Conservation (phyloP, 2,329 filamentous ascomycete genomes). For the Thermomyces lanuginosus region DNA sequence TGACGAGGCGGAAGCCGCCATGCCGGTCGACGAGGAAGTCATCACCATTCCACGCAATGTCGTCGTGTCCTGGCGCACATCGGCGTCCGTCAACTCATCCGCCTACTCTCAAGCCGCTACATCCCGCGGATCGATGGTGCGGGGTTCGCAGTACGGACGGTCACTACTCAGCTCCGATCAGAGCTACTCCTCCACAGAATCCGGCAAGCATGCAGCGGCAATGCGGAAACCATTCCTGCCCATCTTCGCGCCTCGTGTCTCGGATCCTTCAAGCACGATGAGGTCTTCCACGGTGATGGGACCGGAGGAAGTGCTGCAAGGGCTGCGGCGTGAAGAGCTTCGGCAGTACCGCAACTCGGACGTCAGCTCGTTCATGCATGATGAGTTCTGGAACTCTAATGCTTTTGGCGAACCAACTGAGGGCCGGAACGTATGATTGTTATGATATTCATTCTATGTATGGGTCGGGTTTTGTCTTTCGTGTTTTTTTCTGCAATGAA, state of each 20-base stretch:
- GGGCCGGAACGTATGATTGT: no score
- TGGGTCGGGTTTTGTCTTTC: no score
- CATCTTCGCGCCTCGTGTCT: slow-evolving; percentile 17
- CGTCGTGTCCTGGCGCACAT: slow-evolving; percentile 20
- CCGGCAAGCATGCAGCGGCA: slow-evolving; percentile 9
- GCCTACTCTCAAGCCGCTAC: slow-evolving; percentile 7
- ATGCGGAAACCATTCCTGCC: slow-evolving; percentile 12
- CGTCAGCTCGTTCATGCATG: slow-evolving; percentile 19
- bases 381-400: slow-evolving; percentile 18
- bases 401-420: no score
- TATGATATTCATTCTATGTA: no score
- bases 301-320: slow-evolving; percentile 14
- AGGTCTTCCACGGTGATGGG: slow-evolving; percentile 2
- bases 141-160: slow-evolving; percentile 6
- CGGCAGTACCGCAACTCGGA: slow-evolving; percentile 24
- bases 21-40: slow-evolving; percentile 19
- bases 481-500: no score
- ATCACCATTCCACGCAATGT: slow-evolving; percentile 20
- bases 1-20: slow-evolving; percentile 11
- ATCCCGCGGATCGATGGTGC: slow-evolving; percentile 9
- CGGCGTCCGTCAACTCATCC: slow-evolving; percentile 17
- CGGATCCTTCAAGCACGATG: slow-evolving; percentile 6
- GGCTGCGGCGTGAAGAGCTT: slow-evolving; percentile 19
- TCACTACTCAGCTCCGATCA: slow-evolving; percentile 16
- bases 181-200: slow-evolving; percentile 10